Conservation (phyloP, 1,284 basidiomycete genomes). For the Erythrobasidium hasegawianum region DNA sequence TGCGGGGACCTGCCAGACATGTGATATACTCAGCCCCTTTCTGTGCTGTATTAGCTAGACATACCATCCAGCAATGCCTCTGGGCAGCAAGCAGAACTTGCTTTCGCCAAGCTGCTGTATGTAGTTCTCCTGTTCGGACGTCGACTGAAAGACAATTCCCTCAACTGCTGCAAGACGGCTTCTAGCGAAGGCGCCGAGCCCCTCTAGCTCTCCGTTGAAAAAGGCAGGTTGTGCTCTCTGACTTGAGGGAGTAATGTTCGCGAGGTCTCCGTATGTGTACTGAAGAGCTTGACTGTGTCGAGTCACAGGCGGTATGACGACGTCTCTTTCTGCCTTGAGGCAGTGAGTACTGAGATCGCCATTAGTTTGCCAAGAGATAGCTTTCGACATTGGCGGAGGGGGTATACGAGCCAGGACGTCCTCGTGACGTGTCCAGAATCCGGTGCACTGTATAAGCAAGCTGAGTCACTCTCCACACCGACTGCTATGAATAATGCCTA, state of each 20-base stretch:
- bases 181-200: conserved; percentile 42
- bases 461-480: conserved; percentile 50
- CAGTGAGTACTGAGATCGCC: conserved; percentile 45
- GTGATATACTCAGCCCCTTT: too few species aligned
- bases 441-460: conserved; percentile 44
- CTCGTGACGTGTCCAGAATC: conserved; percentile 42
- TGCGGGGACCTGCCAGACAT: conserved; percentile 51
- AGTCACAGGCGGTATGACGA: conserved; percentile 43
- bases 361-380: conserved; percentile 45
- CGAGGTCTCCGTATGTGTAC: conserved; percentile 33
- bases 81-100: conserved; percentile 52
- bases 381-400: conserved; percentile 44
- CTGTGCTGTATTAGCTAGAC: too few species aligned
- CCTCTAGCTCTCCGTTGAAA: conserved; percentile 41
- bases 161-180: conserved; percentile 38
- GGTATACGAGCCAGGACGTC: conserved; percentile 41
- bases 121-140: conserved; percentile 47
- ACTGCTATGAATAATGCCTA: conserved; percentile 24
- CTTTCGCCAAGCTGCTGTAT: conserved; percentile 50
- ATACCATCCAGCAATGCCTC: conserved; percentile 46
- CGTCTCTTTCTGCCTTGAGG: conserved; percentile 43
- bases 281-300: conserved; percentile 40
- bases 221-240: conserved; percentile 40
- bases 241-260: conserved; percentile 31
- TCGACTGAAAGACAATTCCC: conserved; percentile 47